phyloP scores from a whole-genome alignment of 2,329 filamentous ascomycete genomes.

The Diaporthe nobilis region DNA sequence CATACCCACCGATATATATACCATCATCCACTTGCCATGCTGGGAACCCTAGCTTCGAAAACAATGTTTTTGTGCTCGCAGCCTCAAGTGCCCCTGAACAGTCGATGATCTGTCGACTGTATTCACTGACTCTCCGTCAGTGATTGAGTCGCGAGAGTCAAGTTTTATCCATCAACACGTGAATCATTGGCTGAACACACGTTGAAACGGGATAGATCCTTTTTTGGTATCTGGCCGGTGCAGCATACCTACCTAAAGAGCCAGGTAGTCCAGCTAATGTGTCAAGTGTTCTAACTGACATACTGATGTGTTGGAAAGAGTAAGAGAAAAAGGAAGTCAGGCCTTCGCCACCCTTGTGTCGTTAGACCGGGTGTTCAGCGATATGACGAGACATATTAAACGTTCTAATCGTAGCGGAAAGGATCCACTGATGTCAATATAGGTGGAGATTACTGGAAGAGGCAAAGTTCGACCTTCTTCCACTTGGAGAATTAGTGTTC shows the following conservation, averaged over 20 bases:
- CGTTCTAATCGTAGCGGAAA: neutral
- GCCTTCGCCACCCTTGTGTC: neutral
- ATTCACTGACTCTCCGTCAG: neutral
- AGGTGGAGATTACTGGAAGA: too few species aligned
- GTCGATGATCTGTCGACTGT: neutral
- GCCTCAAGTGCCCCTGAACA: neutral
- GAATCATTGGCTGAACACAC: neutral
- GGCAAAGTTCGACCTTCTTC: too few species aligned
- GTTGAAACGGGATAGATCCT: neutral
- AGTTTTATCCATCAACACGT: neutral
- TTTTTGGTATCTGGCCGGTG: neutral
- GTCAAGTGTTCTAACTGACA: neutral
- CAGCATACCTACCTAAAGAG: neutral
- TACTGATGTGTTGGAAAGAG: neutral
- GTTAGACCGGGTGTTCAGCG: neutral
- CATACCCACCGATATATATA: neutral
- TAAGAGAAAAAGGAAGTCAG: neutral
- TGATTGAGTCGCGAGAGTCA: neutral
- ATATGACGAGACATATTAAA: neutral
- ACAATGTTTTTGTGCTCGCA: neutral
- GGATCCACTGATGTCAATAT: too few species aligned
- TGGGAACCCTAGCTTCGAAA: neutral
- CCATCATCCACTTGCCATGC: neutral
- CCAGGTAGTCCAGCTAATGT: neutral
- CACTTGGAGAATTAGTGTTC: too few species aligned